A percentile compares a stretch with the other conserved stretches of the same genome.
These are phyloP conservation scores for Puccinia brachypodii DNA, from an alignment of 1,284 basidiomycete species.

Conservation along the genomic window DNA sequence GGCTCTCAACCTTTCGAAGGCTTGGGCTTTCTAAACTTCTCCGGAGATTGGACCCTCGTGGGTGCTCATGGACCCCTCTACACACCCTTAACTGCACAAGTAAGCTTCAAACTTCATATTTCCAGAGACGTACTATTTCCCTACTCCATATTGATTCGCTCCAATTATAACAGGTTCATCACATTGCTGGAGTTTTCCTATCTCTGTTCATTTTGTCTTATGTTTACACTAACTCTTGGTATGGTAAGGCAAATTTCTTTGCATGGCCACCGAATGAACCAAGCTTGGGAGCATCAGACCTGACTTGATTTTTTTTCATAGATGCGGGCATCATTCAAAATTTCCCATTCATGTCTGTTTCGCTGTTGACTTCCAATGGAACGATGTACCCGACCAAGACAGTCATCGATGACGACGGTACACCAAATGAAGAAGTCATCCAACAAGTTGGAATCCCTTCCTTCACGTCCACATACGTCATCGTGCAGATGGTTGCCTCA, in stretches of 20 bases:
- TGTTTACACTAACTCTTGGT: constrained; percentile 45
- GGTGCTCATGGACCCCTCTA: constrained; percentile 41
- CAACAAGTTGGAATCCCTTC: constrained; percentile 13
- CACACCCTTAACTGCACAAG: constrained; percentile 40
- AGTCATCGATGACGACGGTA: constrained; percentile 24
- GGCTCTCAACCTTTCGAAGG: constrained; percentile 46
- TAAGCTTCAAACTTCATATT: too few species aligned
- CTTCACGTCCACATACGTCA: constrained; percentile 31
- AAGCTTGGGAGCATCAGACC: neutral
- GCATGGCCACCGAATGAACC: neutral
- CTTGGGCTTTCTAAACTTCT: constrained; percentile 37
- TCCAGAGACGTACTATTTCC: neutral
- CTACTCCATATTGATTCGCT: neutral
- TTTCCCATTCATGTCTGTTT: constrained; percentile 47
- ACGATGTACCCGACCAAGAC: constrained; percentile 34
- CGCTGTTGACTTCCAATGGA: constrained; percentile 18
- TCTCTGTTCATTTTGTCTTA: constrained; percentile 39
- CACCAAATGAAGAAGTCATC: constrained; percentile 39
- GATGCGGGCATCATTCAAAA: constrained; percentile 36
- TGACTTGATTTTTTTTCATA: neutral
- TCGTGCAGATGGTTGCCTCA: constrained; percentile 7
- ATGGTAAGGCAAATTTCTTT: constrained; percentile 14
- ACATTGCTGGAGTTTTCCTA: constrained; percentile 37
- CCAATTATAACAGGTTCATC: constrained; percentile 32
- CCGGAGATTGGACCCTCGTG: constrained; percentile 41